phyloP scores from a whole-genome alignment of 257 asterid species.

The Rubia yunnanensis region DNA sequence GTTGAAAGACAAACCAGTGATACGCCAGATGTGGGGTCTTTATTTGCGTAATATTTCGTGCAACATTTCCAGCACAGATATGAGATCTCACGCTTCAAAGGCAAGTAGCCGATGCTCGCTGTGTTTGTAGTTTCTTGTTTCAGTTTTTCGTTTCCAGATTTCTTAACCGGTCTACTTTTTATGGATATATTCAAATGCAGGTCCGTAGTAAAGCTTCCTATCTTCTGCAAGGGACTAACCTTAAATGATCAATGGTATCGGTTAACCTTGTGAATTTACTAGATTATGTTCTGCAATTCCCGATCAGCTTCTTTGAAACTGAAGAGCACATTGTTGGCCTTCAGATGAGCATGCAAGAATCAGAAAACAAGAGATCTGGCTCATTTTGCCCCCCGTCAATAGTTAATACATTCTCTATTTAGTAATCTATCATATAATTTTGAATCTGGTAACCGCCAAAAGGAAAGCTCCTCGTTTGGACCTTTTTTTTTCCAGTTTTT shows the following conservation, averaged over 20 bases:
- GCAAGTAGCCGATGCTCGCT: conserved; percentile 25
- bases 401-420: not conserved
- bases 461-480: not conserved
- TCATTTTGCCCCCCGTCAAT: not conserved
- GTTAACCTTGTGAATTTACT: conserved; percentile 6
- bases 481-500: not conserved
- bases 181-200: conserved; percentile 30
- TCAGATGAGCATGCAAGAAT: not conserved
- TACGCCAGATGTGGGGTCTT: conserved; percentile 49
- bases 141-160: not conserved
- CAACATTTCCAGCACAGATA: conserved; percentile 64
- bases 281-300: not conserved
- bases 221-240: conserved; percentile 69
- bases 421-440: not conserved
- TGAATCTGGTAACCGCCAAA: not conserved
- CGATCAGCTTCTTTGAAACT: not conserved
- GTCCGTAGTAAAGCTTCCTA: conserved; percentile 89
- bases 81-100: conserved; percentile 79
- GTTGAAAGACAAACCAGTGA: conserved; percentile 33
- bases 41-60: conserved; percentile 69
- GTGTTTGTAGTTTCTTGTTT: not conserved
- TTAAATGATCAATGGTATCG: conserved; percentile 23
- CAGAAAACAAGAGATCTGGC: not conserved
- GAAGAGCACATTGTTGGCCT: not conserved
- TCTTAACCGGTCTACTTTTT: not conserved